Base-by-base conservation (phyloP, 495 filamentous ascomycete species). In the Neurospora tetraspora region DNA sequence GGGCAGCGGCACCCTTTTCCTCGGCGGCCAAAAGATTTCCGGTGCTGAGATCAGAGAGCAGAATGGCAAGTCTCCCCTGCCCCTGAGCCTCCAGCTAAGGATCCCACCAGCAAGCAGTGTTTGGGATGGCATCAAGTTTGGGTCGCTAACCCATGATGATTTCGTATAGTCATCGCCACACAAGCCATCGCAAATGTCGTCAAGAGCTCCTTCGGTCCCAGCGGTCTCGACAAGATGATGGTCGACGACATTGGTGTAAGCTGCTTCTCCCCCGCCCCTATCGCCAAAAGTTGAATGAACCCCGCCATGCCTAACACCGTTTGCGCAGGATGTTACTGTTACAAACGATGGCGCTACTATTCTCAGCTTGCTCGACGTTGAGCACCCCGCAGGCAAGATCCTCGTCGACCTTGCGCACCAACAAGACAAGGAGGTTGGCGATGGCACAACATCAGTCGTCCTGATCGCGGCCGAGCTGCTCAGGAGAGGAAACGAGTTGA, bases 221-320 rank as follows among this genome's bases (percentile, higher is more conserved):
- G 93, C 73, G 96, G 96, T 40, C 85, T 99, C 76, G 96, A 99
- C 80, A 99, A 99, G 88, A 98, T 99, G 96, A 98, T 99, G 96
- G 96, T 99, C 79, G 96, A 99, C 82, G 96, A 99, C 79, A 98
- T 98, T 81, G 96, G 96, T 77, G 92, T 94, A 88, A 74, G 91
- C 77, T 76, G 71, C 68, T 68, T 72, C 71, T 70, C 74, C 71
- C 69, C 72, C 61, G 37, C 39, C 31, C 38, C 65, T 69, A 70
- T 69, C 69, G 68, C 53, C 27, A 34, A 65, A 65, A 9, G 53
- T 34, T 65, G 3, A 9, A 40, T 71, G 42, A 39, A 59, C 68
- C 69, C 76, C 61, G 47, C 72, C 72, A 74, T 75, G 79, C 75
- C 59, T 73, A 69, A 74, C 71, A 47, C 53, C 14, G 1, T 65